These are phyloP conservation scores for Venturia nashicola DNA, from an alignment of 2,329 filamentous ascomycete genomes.

Conservation along the genomic window DNA sequence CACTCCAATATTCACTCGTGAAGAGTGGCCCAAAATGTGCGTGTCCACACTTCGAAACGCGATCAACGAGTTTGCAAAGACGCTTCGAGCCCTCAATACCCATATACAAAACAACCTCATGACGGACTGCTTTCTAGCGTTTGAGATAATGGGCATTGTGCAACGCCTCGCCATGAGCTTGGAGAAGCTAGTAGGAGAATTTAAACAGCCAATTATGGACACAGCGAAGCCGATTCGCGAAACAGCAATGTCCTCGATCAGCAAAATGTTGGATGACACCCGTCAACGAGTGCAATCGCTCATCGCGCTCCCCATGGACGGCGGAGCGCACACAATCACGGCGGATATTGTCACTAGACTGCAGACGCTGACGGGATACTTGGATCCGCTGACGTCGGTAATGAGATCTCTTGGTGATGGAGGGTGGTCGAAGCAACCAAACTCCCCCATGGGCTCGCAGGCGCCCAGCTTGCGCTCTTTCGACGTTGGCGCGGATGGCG, in stretches of 20 bases:
- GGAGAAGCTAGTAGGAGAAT: conserved; percentile 64
- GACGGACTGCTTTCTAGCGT: conserved; percentile 89
- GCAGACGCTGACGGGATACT: conserved; percentile 75
- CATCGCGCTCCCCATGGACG: conserved; percentile 62
- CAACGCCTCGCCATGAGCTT: conserved; percentile 66
- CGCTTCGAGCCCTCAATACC: conserved; percentile 74
- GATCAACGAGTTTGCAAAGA: conserved; percentile 71
- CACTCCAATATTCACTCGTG: conserved; percentile 69
- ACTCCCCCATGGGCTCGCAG: conserved; percentile 29
- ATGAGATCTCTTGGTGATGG: conserved; percentile 88
- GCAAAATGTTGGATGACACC: conserved; percentile 73
- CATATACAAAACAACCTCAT: conserved; percentile 78
- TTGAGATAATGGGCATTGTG: conserved; percentile 88
- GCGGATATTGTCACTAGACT: conserved; percentile 76
- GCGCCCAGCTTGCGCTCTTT: conserved; percentile 65
- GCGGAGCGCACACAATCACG: conserved; percentile 64
- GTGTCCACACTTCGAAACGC: conserved; percentile 66
- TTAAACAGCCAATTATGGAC: conserved; percentile 72
- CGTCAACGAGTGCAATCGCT: conserved; percentile 55
- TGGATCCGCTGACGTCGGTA: conserved; percentile 75
- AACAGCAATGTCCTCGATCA: conserved; percentile 77
- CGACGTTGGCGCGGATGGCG: conserved; percentile 79
- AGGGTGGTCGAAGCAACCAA: conserved; percentile 50
- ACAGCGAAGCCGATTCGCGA: conserved; percentile 82
- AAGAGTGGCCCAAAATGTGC: conserved; percentile 73